These are phyloP conservation scores for Aspergillus unguis DNA, from an alignment of 2,329 filamentous ascomycete species.

Conservation along the genomic window DNA sequence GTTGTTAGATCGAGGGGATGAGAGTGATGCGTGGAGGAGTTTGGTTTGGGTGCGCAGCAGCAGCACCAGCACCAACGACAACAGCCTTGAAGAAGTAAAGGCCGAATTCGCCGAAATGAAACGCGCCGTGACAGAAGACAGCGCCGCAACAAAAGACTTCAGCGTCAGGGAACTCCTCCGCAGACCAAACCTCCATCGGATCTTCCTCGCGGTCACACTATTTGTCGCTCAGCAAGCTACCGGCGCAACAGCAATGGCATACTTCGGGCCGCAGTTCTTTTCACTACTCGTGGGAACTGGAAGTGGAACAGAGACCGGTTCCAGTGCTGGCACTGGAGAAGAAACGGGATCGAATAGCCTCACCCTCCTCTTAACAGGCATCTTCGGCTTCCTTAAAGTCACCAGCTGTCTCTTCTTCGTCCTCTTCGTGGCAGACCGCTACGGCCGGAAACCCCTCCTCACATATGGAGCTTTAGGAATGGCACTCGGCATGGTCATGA, in stretches of 20 bases:
- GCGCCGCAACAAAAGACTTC: slow-evolving; percentile 45
- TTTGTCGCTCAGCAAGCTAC: slow-evolving; percentile 55
- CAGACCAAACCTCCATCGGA: slow-evolving; percentile 44
- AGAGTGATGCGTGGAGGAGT: slow-evolving; percentile 47
- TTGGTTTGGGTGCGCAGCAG: slow-evolving; percentile 53
- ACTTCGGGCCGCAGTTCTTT: slow-evolving; percentile 57
- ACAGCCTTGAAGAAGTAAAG: slow-evolving; percentile 16
- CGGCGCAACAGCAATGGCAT: slow-evolving; percentile 54
- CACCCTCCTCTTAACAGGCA: slow-evolving; percentile 50
- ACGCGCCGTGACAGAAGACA: slow-evolving; percentile 46
- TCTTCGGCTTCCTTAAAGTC: slow-evolving; percentile 55
- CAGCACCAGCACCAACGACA: slow-evolving; percentile 22
- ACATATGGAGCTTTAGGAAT: slow-evolving; percentile 46
- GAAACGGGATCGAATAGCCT: slow-evolving; percentile 32
- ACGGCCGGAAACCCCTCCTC: slow-evolving; percentile 53
- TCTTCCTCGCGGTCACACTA: slow-evolving; percentile 45
- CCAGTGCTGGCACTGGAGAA: not conserved
- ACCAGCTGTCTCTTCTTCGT: slow-evolving; percentile 51
- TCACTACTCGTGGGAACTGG: slow-evolving; percentile 46
- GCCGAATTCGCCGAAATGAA: slow-evolving; percentile 53
- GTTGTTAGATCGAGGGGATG: slow-evolving; percentile 47
- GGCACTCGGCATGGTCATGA: slow-evolving; percentile 47
- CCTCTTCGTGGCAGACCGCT: slow-evolving; percentile 51
- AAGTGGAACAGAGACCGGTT: not conserved
- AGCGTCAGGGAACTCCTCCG: slow-evolving; percentile 45